Evolutionary conservation across 345 rosid genomes (phyloP).

Genomic region (Eucalyptus microcorys): DNA sequence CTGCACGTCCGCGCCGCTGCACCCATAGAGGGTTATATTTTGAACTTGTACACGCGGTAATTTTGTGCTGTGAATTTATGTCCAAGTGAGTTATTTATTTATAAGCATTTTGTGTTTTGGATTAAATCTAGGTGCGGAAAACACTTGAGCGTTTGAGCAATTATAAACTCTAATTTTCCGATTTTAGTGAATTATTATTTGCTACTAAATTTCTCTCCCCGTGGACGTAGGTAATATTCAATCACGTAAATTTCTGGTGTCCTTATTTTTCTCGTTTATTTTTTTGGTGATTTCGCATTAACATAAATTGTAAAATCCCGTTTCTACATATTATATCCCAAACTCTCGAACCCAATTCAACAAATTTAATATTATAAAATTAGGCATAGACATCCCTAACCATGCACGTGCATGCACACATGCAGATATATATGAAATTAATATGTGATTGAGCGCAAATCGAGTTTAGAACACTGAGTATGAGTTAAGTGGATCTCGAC

Average conservation of each 20-base stretch:
- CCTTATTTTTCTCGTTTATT: too few relatives aligned
- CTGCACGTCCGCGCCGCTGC: too few relatives aligned
- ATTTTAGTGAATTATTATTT: too few relatives aligned
- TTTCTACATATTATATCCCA: fast-evolving
- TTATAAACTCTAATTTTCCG: fast-evolving
- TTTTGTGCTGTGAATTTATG: fast-evolving
- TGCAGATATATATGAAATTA: not conserved
- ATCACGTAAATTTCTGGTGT: fast-evolving
- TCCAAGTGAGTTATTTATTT: fast-evolving
- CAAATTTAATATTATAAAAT: too few relatives aligned
- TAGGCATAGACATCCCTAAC: too few relatives aligned
- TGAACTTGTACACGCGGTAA: fast-evolving
- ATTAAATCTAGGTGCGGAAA: fast-evolving
- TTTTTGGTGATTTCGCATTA: fast-evolving
- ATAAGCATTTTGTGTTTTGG: fast-evolving
- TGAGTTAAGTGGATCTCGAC: too few relatives aligned
- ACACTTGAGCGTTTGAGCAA: fast-evolving
- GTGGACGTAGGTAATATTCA: fast-evolving
- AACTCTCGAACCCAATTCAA: too few relatives aligned
- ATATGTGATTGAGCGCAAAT: not conserved
- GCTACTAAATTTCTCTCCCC: fast-evolving
- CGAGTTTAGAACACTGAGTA: too few relatives aligned
- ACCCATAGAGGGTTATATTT: too few relatives aligned
- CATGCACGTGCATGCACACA: not conserved
- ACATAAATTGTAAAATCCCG: fast-evolving